A percentile compares a stretch with the other conserved stretches of the same genome.
phyloP scores from a whole-genome alignment of 345 rosid species.

The Pseudoturritis turrita region DNA sequence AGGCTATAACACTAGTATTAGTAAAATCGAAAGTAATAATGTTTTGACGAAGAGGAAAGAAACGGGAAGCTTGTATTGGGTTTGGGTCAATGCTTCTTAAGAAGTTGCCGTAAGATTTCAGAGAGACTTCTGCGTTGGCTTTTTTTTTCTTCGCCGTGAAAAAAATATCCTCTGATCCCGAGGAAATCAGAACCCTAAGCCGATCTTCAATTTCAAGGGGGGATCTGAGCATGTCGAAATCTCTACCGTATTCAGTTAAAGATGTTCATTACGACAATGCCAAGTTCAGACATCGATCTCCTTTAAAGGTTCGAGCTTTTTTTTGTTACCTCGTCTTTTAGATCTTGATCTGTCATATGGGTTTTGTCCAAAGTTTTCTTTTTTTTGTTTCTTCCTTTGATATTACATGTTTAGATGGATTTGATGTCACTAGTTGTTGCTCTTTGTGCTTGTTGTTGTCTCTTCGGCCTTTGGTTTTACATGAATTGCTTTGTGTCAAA shows the following conservation, averaged over 20 bases:
- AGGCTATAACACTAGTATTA: too few relatives aligned
- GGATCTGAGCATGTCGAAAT: constrained; percentile 53
- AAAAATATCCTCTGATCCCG: background rate
- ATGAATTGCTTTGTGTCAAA: background rate
- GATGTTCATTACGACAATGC: constrained; percentile 93
- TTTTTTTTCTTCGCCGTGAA: background rate
- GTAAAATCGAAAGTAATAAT: too few relatives aligned
- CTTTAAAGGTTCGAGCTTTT: constrained; percentile 44
- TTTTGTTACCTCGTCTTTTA: background rate
- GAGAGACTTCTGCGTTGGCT: constrained; percentile 14
- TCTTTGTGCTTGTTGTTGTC: background rate
- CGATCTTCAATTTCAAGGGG: background rate
- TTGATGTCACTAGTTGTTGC: background rate
- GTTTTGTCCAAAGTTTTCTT: constrained; percentile 7
- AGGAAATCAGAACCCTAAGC: background rate
- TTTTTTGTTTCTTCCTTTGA: background rate
- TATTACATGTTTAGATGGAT: background rate
- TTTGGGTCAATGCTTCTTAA: constrained; percentile 29
- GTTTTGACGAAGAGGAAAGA: too few relatives aligned
- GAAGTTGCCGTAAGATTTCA: constrained; percentile 17
- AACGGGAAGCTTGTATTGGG: constrained; percentile 14
- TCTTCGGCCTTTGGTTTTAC: background rate
- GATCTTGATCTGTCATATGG: constrained; percentile 17
- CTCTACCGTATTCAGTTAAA: constrained; percentile 73
- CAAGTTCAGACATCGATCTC: constrained; percentile 86